These are phyloP conservation scores for Diaporthe vaccinii DNA, from an alignment of 2,329 filamentous ascomycete genomes.

Conservation along the genomic window DNA sequence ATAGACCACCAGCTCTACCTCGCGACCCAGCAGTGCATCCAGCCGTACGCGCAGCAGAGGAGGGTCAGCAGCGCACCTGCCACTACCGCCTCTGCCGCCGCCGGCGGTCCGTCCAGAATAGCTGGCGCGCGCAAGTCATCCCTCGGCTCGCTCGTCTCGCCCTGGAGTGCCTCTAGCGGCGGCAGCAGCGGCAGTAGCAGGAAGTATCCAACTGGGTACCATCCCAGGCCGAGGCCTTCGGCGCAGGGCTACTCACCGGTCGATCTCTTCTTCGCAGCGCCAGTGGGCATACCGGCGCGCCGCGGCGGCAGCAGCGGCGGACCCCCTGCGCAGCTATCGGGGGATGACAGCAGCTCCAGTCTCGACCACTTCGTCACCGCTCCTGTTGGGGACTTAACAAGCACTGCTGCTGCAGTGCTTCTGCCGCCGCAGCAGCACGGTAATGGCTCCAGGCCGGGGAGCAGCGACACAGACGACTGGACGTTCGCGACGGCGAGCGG, in stretches of 20 bases:
- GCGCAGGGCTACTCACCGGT: conserved; percentile 15
- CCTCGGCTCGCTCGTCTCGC: conserved; percentile 11
- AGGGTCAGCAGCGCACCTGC: conserved; percentile 9
- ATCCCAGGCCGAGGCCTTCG: neutral
- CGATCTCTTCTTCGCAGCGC: conserved; percentile 11
- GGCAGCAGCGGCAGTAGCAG: neutral
- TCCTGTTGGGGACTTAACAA: neutral
- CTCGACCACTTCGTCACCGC: conserved; percentile 17
- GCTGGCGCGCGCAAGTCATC: neutral
- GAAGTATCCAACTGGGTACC: neutral
- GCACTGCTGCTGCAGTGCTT: neutral
- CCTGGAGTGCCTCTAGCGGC: neutral
- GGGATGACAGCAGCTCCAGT: neutral
- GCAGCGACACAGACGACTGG: conserved; percentile 16
- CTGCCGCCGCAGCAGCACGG: neutral
- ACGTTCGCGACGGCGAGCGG: conserved; percentile 14
- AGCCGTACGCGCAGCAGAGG: conserved; percentile 5
- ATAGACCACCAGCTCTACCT: conserved; percentile 36
- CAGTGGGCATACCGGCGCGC: neutral
- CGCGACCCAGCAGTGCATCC: conserved; percentile 32
- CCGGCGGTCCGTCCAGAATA: neutral
- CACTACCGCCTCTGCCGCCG: neutral
- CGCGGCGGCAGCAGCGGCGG: neutral
- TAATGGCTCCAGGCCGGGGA: conserved; percentile 5
- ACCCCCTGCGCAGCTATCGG: too few relatives aligned